Base-by-base conservation (phyloP, 2,329 filamentous ascomycete species). In the Epichloe sp. region DNA sequence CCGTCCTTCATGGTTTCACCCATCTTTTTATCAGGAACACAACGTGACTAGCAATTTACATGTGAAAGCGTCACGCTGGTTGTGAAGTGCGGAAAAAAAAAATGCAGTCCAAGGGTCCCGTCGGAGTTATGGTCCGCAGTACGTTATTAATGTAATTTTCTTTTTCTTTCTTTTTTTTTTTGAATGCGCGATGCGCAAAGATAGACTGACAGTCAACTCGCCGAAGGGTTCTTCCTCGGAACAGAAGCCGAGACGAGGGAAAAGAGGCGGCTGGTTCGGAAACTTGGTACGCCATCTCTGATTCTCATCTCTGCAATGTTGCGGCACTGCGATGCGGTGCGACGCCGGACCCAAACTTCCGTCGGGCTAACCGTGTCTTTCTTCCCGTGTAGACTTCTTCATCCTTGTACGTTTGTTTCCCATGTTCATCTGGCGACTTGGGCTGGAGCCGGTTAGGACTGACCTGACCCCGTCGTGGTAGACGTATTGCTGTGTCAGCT, bases 401-500 rank as follows among this genome's bases (percentile, higher is more conserved):
- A 82, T 82, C 57, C 62, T 83, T 44, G 42, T 44, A 21, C 10
- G 42, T 23, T 21, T 44, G 42, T 17, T 14, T 44, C 17, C 17
- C 31, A 10, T 4, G 10, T 10, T 8, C 1, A 31, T 31, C 8
- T 31, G 31, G 31, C 31, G 31, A 31, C 10, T 10, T 31, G 31
- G 31, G 31, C 31, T 31, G 31, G 31, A 31, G 31, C 31, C 31
- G 31, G 31, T 11, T 31, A 8, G 31, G 31, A 31, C 31, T 31
- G 31, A 31, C 31, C 31, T 31, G 31, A 31, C 31, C 31, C 31
- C 8, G 31, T 31, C 31, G 10, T 11, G 17, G 14, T 21, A 44
- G 42, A 79, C 76, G 0, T 82, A 82, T 58, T 82, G 79, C 62
- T 83, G 79, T 58, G 59, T 83, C 47, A 74, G 71, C 56, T 79